A percentile compares a stretch with the other conserved stretches of the same genome.
Evolutionary conservation across 2,329 filamentous ascomycete genomes (phyloP).

Genomic region (Arthroderma sp.): DNA sequence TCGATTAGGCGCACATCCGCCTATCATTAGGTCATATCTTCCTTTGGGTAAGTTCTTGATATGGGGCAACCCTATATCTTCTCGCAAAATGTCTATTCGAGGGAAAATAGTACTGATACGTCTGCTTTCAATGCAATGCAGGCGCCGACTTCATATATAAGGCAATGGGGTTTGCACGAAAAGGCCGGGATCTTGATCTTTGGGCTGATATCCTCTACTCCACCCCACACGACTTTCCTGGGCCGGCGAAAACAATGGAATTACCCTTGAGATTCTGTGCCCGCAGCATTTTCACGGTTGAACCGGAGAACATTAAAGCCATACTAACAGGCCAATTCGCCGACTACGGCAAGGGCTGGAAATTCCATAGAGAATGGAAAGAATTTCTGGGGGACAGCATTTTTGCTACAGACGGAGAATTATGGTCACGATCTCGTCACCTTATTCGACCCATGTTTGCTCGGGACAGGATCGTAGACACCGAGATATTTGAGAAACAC

Average conservation of each 20-base stretch:
- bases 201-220: conserved; percentile 44
- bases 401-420: conserved; percentile 65
- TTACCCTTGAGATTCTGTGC: conserved; percentile 22
- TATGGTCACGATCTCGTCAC: conserved; percentile 72
- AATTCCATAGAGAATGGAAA: conserved; percentile 62
- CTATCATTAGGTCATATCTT: conserved; percentile 20
- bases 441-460: conserved; percentile 80
- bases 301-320: conserved; percentile 84
- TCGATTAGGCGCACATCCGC: conserved; percentile 24
- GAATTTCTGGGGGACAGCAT: conserved; percentile 75
- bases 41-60: conserved; percentile 21
- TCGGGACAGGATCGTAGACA: conserved; percentile 69
- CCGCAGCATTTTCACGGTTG: conserved; percentile 61
- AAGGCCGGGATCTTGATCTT: conserved; percentile 45
- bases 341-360: conserved; percentile 68
- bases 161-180: conserved; percentile 40
- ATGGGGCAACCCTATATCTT: neutral
- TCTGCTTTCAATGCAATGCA: conserved; percentile 16
- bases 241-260: conserved; percentile 55
- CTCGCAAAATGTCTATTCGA: neutral
- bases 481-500: conserved; percentile 71
- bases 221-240: conserved; percentile 20
- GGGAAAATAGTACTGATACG: conserved; percentile 5
- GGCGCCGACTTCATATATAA: conserved; percentile 52
- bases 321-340: conserved; percentile 75